These are phyloP conservation scores for Suhomyces faveliae DNA, from an alignment of 805 yeast genomes.

Conservation along the genomic window DNA sequence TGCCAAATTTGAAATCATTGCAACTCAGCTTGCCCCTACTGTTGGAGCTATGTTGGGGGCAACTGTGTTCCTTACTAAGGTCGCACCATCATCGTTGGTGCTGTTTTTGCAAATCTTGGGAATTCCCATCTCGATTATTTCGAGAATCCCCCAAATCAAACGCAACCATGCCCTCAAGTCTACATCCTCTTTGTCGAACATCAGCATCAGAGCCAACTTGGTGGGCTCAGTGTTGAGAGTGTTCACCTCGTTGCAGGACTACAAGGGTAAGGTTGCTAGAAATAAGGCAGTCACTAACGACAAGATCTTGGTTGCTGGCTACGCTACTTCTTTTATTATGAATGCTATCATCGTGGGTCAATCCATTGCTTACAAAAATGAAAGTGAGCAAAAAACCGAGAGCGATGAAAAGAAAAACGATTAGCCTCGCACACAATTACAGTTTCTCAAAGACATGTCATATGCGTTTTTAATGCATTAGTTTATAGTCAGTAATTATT, in stretches of 20 bases:
- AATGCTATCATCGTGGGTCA: slow-evolving; percentile 39
- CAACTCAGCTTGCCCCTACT: slow-evolving; percentile 25
- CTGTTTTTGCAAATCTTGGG: slow-evolving; percentile 33
- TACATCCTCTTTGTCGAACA: slow-evolving; percentile 35
- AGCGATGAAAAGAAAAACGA: neutral
- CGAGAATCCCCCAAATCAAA: slow-evolving; percentile 41
- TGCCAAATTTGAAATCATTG: slow-evolving; percentile 6
- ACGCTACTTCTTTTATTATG: slow-evolving; percentile 32
- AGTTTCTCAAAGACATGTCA: no score
- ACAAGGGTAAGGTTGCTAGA: slow-evolving; percentile 15
- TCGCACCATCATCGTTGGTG: slow-evolving; percentile 30
- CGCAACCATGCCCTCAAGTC: slow-evolving; percentile 34
- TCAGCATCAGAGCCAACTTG: slow-evolving; percentile 42
- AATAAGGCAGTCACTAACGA: slow-evolving; percentile 23
- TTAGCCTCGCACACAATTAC: neutral
- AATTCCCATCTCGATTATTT: slow-evolving; percentile 37
- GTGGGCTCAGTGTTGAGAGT: slow-evolving; percentile 40
- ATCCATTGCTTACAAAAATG: slow-evolving; percentile 21
- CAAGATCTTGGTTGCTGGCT: slow-evolving; percentile 38
- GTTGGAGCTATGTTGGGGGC: slow-evolving; percentile 26
- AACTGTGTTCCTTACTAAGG: slow-evolving; percentile 27
- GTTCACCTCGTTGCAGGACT: slow-evolving; percentile 38
- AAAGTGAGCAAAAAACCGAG: neutral
- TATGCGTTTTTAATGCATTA: no score
- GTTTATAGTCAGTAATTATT: no score